Evolutionary conservation across 805 yeast species (phyloP), one percentile per base, ranked within the genome.

Genomic region (Wickerhamiella vanderwaltii): DNA sequence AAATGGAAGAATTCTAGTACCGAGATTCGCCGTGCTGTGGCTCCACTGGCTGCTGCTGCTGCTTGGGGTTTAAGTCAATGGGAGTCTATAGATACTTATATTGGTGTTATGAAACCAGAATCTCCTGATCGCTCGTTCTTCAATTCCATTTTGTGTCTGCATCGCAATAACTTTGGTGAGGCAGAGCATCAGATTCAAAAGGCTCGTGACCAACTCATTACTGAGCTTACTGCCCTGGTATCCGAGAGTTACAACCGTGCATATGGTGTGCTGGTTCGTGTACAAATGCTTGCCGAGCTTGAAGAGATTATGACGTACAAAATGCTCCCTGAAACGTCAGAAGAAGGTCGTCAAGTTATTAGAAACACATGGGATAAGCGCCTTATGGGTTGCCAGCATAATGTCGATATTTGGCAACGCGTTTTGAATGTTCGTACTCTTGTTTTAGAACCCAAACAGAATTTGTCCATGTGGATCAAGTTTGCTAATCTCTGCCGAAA

Each of bases 341-440:
- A 80, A 35, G 80, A 79, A 52, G 54, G 50, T 7, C 73, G 91
- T 49, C 72, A 68, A 6, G 74, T 76, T 12, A 79, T 91, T 71
- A 71, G 94, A 51, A 76, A 79, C 51, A 88, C 97, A 0, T 93
- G 98, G 98, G 85, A 83, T 55, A 82, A 83, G 39, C 72, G 99
- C 53, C 65, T 91, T 39, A 64, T 84, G 46, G 97, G 97, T 1
- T 86, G 96, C 56, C 98, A 91, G 62, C 72, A 91, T 51, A 91
- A 91, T 62, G 97, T 91, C 39, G 99, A 91, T 62, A 86, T 87
- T n/a, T 91, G 99, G 98, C 96, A 88, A 59, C 69, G 96, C 55
- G 79, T 91, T 75, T 69, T 91, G 46, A 83, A 87, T 57, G 95
- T 88, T 1, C 71, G 98, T 43, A 88, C 96, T 0, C 67, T 91